Conservation (phyloP, 2,329 filamentous ascomycete species). For the Claviceps humidiphila region DNA sequence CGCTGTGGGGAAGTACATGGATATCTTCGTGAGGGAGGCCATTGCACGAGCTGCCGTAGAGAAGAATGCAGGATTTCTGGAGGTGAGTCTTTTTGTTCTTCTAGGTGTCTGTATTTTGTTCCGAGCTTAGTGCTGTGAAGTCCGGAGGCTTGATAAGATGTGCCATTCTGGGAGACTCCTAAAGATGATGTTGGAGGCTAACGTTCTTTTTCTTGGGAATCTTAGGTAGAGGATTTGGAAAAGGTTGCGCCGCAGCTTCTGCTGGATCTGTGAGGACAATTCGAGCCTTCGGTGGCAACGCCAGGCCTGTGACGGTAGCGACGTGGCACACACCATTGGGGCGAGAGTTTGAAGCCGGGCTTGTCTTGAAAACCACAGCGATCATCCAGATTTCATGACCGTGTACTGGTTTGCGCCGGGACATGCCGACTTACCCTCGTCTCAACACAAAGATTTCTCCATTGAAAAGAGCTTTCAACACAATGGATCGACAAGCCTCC, state of each 20-base stretch:
- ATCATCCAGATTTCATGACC: too few relatives aligned
- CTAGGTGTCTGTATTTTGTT: background rate
- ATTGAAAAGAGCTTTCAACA: too few relatives aligned
- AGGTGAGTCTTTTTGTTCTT: slow-evolving; percentile 38
- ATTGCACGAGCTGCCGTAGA: slow-evolving; percentile 66
- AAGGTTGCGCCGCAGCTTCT: slow-evolving; percentile 74
- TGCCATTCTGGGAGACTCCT: too few relatives aligned
- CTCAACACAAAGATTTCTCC: too few relatives aligned
- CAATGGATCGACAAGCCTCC: too few relatives aligned
- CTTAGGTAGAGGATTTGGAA: slow-evolving; percentile 74
- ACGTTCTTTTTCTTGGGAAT: background rate
- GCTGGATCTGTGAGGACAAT: slow-evolving; percentile 44
- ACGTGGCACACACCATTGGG: background rate
- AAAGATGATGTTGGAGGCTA: background rate
- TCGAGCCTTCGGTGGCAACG: background rate
- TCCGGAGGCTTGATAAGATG: too few relatives aligned
- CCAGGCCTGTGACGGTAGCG: background rate
- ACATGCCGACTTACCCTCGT: too few relatives aligned
- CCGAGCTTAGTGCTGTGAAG: too few relatives aligned
- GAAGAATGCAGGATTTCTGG: slow-evolving; percentile 56
- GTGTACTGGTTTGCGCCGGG: too few relatives aligned
- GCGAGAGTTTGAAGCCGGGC: background rate
- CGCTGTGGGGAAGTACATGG: slow-evolving; percentile 72
- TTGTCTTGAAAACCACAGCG: background rate
- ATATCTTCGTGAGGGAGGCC: slow-evolving; percentile 82